Evolutionary conservation across 1,284 basidiomycete genomes (phyloP).

Genomic region (Quambalaria eucalypti): DNA sequence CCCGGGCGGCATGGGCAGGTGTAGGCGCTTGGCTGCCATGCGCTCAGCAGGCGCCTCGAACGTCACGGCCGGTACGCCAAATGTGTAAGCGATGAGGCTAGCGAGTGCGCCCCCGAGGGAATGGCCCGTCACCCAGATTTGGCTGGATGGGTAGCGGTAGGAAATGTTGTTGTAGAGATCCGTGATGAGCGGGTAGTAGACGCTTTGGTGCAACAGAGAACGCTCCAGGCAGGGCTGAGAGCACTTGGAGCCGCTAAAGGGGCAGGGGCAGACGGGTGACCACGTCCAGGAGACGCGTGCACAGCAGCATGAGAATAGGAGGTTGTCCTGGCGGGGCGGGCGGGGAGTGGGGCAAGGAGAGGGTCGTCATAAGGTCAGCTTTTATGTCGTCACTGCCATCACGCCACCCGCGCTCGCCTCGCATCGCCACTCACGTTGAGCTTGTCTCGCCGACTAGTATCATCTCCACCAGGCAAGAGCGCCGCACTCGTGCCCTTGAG

Average conservation of each 20-base stretch:
- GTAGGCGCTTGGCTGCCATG: constrained; percentile 72
- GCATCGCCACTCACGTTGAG: constrained; percentile 55
- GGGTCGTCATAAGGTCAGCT: not conserved
- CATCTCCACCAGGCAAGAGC: constrained; percentile 68
- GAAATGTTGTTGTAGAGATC: constrained; percentile 55
- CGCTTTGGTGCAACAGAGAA: constrained; percentile 67
- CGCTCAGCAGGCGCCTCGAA: constrained; percentile 88
- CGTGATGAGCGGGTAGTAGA: constrained; percentile 88
- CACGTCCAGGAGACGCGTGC: constrained; percentile 88
- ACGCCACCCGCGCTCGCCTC: too few relatives aligned
- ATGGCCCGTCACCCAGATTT: constrained; percentile 81
- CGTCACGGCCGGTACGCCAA: constrained; percentile 78
- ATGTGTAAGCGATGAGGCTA: constrained; percentile 77
- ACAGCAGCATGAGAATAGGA: constrained; percentile 98
- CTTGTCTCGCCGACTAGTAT: constrained; percentile 83
- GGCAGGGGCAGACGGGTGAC: constrained; percentile 85
- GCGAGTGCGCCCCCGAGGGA: constrained; percentile 80
- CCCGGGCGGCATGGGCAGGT: constrained; percentile 62
- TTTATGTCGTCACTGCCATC: not conserved
- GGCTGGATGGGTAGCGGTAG: constrained; percentile 81
- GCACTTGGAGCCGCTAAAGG: constrained; percentile 50
- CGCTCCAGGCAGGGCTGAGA: constrained; percentile 71
- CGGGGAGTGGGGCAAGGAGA: not conserved
- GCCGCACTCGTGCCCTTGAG: constrained; percentile 89
- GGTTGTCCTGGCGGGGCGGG: constrained; percentile 58